Evolutionary conservation across 306 rosid species (phyloP), one percentile per base, ranked within the genome.

Genomic region (Erythrophleum fordii): DNA sequence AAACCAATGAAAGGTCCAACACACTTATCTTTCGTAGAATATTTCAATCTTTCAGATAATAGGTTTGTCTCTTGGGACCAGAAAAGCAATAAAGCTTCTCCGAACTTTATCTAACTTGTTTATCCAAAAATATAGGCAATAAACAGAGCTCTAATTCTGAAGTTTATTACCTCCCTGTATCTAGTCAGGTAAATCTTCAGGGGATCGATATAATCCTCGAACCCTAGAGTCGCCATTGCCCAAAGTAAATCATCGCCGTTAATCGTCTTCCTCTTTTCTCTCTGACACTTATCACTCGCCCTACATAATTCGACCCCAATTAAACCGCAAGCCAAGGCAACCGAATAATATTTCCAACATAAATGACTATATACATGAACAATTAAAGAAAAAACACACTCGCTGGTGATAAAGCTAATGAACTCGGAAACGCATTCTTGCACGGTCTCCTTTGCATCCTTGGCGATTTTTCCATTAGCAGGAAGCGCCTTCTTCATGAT

Each of bases 401-500:
- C 99, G 97, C 94, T 93, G 51, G 99, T 96, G 76, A 96, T 81
- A 86, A 96, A 96, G 88, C 98, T 96, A 72, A 96, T 92, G 89
- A 96, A 96, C 87, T 96, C 97, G 0, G 99, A 96, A 20, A 96
- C 97, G 74, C 99, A 96, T 73, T 96, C 98, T 71, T 92, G 99
- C n/a, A 92, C 97, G 11, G 95, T 96, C 76, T 96, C 99, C 77
- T 93, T 92, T 2, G 99, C 98, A 44, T 96, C 99, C 88, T 96
- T 96, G 0, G 99, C 99, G 18, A 96, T 92, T 79, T 96, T 96
- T 0, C 98, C 99, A 75, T 96, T 96, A 12, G 97, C 90, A 23
- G 99, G 99, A 0, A 96, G 97, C 4, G 94, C 98, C 80, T 93
- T 93, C 96, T 96, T 96, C 99, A 96, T 96, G 83, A 96, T 93